phyloP scores from a whole-genome alignment of 2,329 filamentous ascomycete species.

The Acrodontium crateriforme region DNA sequence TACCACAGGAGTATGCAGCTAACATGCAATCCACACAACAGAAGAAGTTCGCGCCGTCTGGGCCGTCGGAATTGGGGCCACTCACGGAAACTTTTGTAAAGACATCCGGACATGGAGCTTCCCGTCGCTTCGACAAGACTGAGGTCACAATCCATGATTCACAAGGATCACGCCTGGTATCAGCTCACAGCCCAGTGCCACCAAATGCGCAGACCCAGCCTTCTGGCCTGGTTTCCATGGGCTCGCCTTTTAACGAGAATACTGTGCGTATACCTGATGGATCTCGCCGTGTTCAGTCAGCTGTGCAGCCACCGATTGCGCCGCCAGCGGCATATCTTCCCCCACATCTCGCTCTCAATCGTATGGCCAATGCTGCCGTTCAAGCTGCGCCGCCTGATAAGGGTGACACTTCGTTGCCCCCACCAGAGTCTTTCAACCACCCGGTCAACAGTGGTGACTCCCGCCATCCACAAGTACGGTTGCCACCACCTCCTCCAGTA shows the following conservation, averaged over 20 bases:
- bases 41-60: constrained; percentile 4
- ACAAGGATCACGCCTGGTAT: constrained; percentile 13
- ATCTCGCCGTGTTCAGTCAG: constrained; percentile 13
- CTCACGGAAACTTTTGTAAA: no score
- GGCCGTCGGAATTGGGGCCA: no score
- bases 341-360: constrained; percentile 6
- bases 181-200: constrained; percentile 16
- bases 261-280: constrained; percentile 21
- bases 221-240: constrained; percentile 13
- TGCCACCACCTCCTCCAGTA: constrained; percentile 57
- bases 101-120: constrained; percentile 16
- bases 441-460: constrained; percentile 58
- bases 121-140: constrained; percentile 14
- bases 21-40: constrained; percentile 11
- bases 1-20: constrained; percentile 14
- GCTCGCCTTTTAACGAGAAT: constrained; percentile 14
- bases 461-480: constrained; percentile 51
- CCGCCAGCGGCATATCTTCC: constrained; percentile 10
- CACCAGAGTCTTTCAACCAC: constrained; percentile 59
- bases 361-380: constrained; percentile 10
- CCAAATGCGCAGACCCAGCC: constrained; percentile 22
- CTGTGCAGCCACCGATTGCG: constrained; percentile 16
- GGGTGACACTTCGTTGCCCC: constrained; percentile 38
- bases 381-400: constrained; percentile 14
- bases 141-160: constrained; percentile 19